Evolutionary conservation across 768 basidiomycete species (phyloP).

Genomic region (Lentinus brumalis): DNA sequence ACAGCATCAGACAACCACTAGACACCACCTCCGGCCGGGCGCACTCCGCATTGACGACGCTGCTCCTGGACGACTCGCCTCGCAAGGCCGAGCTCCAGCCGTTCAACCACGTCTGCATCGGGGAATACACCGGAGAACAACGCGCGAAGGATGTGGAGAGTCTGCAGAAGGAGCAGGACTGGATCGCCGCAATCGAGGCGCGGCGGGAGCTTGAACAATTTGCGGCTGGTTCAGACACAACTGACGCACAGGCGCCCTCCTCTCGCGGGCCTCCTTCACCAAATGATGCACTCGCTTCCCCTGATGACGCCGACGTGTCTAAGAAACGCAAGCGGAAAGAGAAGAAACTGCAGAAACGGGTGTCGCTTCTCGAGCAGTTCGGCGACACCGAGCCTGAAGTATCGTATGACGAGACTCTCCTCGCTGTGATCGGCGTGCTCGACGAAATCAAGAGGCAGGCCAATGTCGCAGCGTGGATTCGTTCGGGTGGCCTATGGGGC

Average conservation of each 20-base stretch:
- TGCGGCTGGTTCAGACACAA: neutral
- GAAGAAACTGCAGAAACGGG: conserved; percentile 19
- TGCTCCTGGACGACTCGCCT: conserved; percentile 55
- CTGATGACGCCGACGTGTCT: neutral
- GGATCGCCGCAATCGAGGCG: conserved; percentile 21
- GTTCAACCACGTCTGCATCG: conserved; percentile 78
- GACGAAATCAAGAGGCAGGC: conserved; percentile 57
- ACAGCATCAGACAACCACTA: neutral
- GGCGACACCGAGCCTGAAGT: conserved; percentile 19
- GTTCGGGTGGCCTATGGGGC: conserved; percentile 51
- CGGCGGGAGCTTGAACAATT: conserved; percentile 17
- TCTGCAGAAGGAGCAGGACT: conserved; percentile 26
- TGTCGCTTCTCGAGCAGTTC: conserved; percentile 14
- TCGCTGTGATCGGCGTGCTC: conserved; percentile 69
- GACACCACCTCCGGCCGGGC: conserved; percentile 1
- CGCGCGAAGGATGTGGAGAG: conserved; percentile 42
- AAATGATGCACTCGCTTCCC: neutral
- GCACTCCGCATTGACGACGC: conserved; percentile 50
- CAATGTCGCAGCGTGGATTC: conserved; percentile 72
- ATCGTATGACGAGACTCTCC: conserved; percentile 53
- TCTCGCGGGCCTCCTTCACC: neutral
- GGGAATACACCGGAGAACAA: conserved; percentile 57
- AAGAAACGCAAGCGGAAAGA: conserved; percentile 30
- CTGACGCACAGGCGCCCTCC: neutral
- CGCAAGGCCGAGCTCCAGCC: conserved; percentile 69